These are phyloP conservation scores for Malus fusca DNA, from an alignment of 306 rosid species.

Conservation along the genomic window DNA sequence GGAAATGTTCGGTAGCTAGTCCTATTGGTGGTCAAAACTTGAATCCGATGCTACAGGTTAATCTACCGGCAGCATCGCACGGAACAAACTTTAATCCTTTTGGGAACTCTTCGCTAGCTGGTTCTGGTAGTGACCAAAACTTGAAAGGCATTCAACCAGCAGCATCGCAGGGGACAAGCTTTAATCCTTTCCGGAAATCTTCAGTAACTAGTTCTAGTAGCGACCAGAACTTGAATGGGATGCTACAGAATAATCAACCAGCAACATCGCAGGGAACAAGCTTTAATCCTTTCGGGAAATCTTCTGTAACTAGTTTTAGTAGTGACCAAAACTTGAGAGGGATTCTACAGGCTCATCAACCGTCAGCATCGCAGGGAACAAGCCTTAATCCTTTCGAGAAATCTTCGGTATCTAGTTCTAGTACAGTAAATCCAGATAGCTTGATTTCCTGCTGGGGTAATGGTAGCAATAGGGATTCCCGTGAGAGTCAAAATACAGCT, in stretches of 20 bases:
- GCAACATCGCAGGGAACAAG: constrained; percentile 19
- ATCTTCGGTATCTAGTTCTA: too few relatives aligned
- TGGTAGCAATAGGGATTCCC: constrained; percentile 17
- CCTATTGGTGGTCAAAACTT: constrained; percentile 1
- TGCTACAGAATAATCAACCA: constrained; percentile 21
- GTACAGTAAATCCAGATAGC: background rate
- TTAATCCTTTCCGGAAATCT: constrained; percentile 23
- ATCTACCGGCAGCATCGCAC: constrained; percentile 5
- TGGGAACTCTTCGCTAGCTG: constrained; percentile 24
- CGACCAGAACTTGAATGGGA: constrained; percentile 8
- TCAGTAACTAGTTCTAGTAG: constrained; percentile 13
- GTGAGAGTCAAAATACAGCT: constrained; percentile 14
- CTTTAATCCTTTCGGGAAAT: constrained; percentile 29
- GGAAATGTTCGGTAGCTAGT: constrained; percentile 24
- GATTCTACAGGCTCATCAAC: too few relatives aligned
- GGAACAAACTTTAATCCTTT: constrained; percentile 19
- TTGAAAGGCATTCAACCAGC: constrained; percentile 16
- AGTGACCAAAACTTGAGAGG: background rate
- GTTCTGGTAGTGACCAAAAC: constrained; percentile 14
- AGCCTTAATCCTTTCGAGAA: too few relatives aligned
- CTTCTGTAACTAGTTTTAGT: constrained; percentile 15
- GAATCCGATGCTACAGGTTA: background rate
- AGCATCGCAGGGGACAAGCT: constrained; percentile 24
- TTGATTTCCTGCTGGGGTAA: constrained; percentile 12
- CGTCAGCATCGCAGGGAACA: too few relatives aligned